Conservation (phyloP, 768 basidiomycete species). For the Galerina marginata region DNA sequence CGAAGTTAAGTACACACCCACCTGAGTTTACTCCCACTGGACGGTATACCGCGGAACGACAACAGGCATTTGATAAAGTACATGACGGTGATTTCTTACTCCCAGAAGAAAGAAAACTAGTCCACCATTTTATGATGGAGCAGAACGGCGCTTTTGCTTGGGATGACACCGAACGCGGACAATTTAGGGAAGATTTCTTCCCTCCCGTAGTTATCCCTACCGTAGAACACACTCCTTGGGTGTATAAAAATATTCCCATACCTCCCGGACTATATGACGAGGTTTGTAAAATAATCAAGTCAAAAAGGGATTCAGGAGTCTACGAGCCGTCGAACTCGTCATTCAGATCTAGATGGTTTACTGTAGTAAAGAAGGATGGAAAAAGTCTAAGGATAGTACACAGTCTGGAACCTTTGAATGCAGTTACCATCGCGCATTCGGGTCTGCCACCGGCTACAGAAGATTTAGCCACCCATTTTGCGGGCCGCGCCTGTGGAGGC, state of each 20-base stretch:
- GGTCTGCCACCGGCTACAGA: constrained; percentile 38
- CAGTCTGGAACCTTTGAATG: constrained; percentile 41
- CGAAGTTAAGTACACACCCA: constrained; percentile 22
- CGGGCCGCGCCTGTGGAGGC: constrained; percentile 34
- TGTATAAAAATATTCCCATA: constrained; percentile 16
- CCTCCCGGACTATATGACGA: constrained; percentile 16
- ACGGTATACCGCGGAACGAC: constrained; percentile 24
- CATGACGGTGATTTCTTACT: constrained; percentile 24
- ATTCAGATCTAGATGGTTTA: constrained; percentile 44
- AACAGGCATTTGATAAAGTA: constrained; percentile 22
- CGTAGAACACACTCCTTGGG: constrained; percentile 17
- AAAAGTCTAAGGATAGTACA: constrained; percentile 34
- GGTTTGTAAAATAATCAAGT: constrained; percentile 8
- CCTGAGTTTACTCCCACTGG: constrained; percentile 25
- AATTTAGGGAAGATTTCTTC: constrained; percentile 39
- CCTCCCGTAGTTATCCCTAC: constrained; percentile 17
- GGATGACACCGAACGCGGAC: constrained; percentile 40
- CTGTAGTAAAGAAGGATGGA: constrained; percentile 15
- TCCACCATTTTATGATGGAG: constrained; percentile 37
- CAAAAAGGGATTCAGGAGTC: constrained; percentile 38
- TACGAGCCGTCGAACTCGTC: constrained; percentile 35
- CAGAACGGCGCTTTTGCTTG: constrained; percentile 28
- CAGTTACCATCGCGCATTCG: constrained; percentile 39
- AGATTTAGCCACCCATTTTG: constrained; percentile 37
- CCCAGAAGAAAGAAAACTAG: constrained; percentile 27